These are phyloP conservation scores for Canavalia ensiformis DNA, from an alignment of 306 rosid species.

Conservation along the genomic window DNA sequence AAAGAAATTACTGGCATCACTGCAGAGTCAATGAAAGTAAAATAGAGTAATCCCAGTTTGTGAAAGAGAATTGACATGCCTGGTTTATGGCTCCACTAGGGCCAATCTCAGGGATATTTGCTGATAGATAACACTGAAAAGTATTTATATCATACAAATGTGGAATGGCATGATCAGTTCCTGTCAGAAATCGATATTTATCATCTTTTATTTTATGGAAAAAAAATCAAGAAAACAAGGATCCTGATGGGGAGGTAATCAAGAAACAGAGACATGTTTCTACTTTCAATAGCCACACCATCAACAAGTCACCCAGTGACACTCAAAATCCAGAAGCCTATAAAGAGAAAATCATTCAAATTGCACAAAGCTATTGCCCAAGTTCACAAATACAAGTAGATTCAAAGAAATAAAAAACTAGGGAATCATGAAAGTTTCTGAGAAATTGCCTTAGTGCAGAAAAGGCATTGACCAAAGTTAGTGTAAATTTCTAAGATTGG, in stretches of 20 bases:
- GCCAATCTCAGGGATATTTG: constrained; percentile 71
- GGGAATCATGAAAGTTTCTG: background rate
- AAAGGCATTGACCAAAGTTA: constrained; percentile 10
- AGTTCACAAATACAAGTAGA: constrained; percentile 33
- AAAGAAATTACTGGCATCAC: constrained; percentile 31
- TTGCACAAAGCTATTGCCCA: constrained; percentile 7
- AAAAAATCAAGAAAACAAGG: constrained; percentile 25
- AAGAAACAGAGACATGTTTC: background rate
- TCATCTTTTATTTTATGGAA: constrained; percentile 23
- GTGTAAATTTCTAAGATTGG: constrained; percentile 21
- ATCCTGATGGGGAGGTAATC: constrained; percentile 20
- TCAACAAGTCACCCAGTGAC: background rate
- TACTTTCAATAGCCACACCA: constrained; percentile 5
- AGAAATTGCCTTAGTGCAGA: background rate
- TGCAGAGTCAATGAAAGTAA: background rate
- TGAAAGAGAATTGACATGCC: constrained; percentile 61
- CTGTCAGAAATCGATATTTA: constrained; percentile 54
- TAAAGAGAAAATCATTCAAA: constrained; percentile 42
- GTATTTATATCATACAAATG: constrained; percentile 90
- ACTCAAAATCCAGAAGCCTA: constrained; percentile 1
- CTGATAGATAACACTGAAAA: constrained; percentile 83
- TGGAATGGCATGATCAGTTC: constrained; percentile 93
- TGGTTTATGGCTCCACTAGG: constrained; percentile 87
- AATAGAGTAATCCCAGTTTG: constrained; percentile 25
- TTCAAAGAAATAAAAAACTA: constrained; percentile 9